These are phyloP conservation scores for Lactarius vividus DNA, from an alignment of 768 basidiomycete genomes.

Conservation along the genomic window DNA sequence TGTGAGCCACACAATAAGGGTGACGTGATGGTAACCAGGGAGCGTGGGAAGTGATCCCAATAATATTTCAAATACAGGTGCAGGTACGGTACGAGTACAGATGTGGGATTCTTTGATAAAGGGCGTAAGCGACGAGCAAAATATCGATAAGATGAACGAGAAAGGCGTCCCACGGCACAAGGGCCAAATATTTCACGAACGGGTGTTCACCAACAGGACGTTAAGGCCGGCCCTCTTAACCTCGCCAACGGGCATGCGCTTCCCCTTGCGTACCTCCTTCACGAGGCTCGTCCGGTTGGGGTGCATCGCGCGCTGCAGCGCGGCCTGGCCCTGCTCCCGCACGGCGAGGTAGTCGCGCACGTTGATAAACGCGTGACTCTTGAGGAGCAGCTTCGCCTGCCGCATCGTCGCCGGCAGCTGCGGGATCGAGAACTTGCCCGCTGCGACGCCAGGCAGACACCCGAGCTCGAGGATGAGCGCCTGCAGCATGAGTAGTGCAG, in stretches of 20 bases:
- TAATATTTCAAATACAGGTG: background rate
- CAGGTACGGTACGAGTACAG: background rate
- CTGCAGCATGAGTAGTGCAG: constrained; percentile 62
- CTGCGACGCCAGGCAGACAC: constrained; percentile 28
- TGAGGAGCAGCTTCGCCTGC: constrained; percentile 67
- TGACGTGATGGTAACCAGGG: background rate
- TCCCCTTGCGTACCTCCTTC: constrained; percentile 50
- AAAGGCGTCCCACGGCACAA: background rate
- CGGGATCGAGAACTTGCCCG: constrained; percentile 39
- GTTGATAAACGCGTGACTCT: constrained; percentile 65
- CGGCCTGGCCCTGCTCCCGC: constrained; percentile 60
- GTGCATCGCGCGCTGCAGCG: constrained; percentile 59
- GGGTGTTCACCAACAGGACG: constrained; percentile 53
- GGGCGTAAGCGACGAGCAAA: background rate
- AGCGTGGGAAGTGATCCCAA: background rate
- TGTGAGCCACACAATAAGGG: background rate
- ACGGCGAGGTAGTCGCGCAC: constrained; percentile 70
- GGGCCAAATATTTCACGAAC: background rate
- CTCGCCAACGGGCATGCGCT: constrained; percentile 46
- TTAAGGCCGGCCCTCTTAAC: constrained; percentile 59
- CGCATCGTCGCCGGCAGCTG: constrained; percentile 56
- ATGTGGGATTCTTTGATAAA: background rate
- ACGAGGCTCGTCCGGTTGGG: constrained; percentile 60
- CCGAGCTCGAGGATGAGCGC: constrained; percentile 79
- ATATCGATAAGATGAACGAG: background rate